Evolutionary conservation across 2,329 filamentous ascomycete species (phyloP), one percentile per base, ranked within the genome.

Genomic region (Fusarium sp.): DNA sequence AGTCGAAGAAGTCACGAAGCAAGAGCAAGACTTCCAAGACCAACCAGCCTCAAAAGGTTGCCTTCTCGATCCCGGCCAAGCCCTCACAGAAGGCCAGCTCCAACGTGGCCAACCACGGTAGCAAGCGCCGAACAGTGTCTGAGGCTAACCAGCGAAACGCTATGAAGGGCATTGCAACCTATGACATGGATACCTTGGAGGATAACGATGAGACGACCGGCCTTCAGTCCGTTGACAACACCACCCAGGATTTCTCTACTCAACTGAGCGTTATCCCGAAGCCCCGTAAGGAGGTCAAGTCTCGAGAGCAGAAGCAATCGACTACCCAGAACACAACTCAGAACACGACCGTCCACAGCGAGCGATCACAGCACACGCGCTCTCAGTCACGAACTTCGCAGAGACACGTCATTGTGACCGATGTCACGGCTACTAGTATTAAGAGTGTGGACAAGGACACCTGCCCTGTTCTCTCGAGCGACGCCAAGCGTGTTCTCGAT

Each of bases 401-500:
- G n/a, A 77, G 69, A 50, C 68, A 73, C 13, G 62, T 61, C 7
- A 9, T 68, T 4, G 63, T 73, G 16, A 74, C 70, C 3, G 75
- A 77, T 33, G 9, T 66, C n/a, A 71, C 69, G 25, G 61, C 62
- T 27, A 65, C 72, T 55, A 71, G 70, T 58, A 69, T 73, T 57
- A 75, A 69, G 54, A 72, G 68, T 10, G 49, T 69, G 23, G 74
- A 75, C 38, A 74, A 70, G 58, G 75, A 78, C 46, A 71, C 75
- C 5, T 81, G 83, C 67, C 81, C 83, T n/a, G 79, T 80, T 2
- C 81, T 89, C 11, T 87, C 86, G 10, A 78, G 77, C 40, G 82
- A 85, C 61, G 86, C 86, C 56, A 83, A 83, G 38, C 83, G 81
- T 59, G 82, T 88, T 34, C 80, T 88, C 16, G 83, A 88, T 63